These are phyloP conservation scores for Uronychia setigera DNA, from an alignment of 73 alveolate species.

Conservation along the genomic window DNA sequence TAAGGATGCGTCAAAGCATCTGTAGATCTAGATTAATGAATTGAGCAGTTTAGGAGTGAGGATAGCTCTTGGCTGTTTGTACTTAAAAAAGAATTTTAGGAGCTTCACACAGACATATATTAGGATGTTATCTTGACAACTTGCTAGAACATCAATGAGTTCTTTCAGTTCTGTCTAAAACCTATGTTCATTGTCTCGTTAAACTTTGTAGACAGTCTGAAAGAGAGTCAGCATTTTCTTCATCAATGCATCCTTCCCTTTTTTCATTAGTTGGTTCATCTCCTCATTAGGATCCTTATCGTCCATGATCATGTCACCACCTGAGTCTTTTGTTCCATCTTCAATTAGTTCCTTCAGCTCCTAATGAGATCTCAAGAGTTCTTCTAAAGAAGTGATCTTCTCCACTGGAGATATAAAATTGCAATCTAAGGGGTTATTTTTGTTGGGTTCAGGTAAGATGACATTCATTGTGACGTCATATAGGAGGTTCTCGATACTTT, in stretches of 20 bases:
- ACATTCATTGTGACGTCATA: neutral
- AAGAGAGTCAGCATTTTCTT: too few relatives aligned
- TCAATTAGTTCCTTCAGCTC: neutral
- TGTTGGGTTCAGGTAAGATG: neutral
- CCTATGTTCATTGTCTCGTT: too few relatives aligned
- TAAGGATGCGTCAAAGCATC: neutral
- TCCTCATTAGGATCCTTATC: too few relatives aligned
- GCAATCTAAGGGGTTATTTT: too few relatives aligned
- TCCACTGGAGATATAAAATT: neutral
- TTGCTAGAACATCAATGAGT: neutral
- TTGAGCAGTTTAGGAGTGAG: neutral
- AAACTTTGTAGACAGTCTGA: too few relatives aligned
- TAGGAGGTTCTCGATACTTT: neutral
- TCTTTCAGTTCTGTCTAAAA: neutral
- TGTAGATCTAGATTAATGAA: neutral
- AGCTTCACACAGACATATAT: neutral
- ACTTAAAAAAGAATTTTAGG: neutral
- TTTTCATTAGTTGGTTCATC: too few relatives aligned
- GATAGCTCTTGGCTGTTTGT: neutral
- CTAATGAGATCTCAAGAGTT: neutral
- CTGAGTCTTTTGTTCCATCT: neutral
- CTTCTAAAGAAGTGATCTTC: neutral
- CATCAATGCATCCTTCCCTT: neutral
- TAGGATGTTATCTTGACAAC: neutral
- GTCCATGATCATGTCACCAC: neutral